Conservation (phyloP, 140 eudicot genomes). For the Stevia rebaudiana region DNA sequence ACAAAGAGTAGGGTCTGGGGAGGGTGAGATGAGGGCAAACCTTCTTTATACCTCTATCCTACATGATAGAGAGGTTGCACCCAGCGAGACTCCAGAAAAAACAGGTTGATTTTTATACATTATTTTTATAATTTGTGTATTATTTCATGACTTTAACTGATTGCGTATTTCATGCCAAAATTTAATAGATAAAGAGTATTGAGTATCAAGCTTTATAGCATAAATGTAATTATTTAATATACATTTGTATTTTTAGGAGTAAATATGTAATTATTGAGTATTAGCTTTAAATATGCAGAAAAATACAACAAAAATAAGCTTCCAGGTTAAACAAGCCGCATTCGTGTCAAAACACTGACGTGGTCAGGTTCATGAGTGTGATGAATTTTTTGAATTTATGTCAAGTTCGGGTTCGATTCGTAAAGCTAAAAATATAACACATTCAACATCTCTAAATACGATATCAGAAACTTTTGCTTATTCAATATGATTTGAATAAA, state of each 20-base stretch:
- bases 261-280: not conserved
- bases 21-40: no score
- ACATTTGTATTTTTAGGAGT: not conserved
- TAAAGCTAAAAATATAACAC: not conserved
- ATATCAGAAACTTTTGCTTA: not conserved
- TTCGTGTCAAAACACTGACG: not conserved
- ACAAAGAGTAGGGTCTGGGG: no score
- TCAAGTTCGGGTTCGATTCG: not conserved
- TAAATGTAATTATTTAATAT: not conserved
- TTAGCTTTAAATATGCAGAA: not conserved
- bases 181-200: not conserved
- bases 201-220: not conserved
- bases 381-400: not conserved
- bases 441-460: not conserved
- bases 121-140: not conserved
- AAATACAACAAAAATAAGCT: not conserved
- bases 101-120: no score
- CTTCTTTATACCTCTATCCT: no score
- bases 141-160: not conserved
- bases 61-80: no score
- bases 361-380: not conserved
- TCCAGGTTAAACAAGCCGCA: not conserved
- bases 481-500: not conserved
- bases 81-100: no score
- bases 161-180: not conserved